Evolutionary conservation across 2,329 filamentous ascomycete species (phyloP), one percentile per base, ranked within the genome.

Genomic region (Daldinia eschscholtzii): DNA sequence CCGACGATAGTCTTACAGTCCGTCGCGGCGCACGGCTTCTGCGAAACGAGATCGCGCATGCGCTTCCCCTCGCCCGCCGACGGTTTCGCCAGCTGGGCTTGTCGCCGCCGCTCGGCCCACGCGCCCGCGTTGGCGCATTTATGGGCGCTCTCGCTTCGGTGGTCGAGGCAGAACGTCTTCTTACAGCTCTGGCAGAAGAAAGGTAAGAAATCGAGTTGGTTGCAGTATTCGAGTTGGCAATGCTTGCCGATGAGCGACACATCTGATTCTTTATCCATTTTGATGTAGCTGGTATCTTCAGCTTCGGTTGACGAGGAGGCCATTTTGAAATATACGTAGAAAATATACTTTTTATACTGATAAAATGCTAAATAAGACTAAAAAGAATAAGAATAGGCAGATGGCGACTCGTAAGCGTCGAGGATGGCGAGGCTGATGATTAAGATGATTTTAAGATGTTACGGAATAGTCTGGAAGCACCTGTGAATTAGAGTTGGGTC

Each of bases 201-300:
- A 3, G 96, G 96, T 4, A 99, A 89, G 80, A 99, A 98, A 82
- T 98, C 96, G 68, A 98, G 92, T 78, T 96, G 92, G 79, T 94
- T 92, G 85, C 96, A 99, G 85, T 93, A 97, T 72, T 91, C 85
- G 81, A 92, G 91, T 80, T 98, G 90, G 87, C 96, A 99, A 84
- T 98, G 94, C 70, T 89, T 89, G 80, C 96, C 96, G 74, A 98
- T 91, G 26, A 94, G 88, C 75, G 93, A 91, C 55, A 94, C 91
- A 81, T 98, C 94, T 79, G 86, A 78, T 67, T 81, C 86, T 76
- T 89, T 87, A 76, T 91, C 86, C 91, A 94, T 94, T 70, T 86
- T 87, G 79, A 90, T 86, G 83, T 90, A 93, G 79, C 85, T 91
- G 55, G 84, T 85, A 71, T 84, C 83, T 61, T 81, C 79, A 67